phyloP scores from a whole-genome alignment of 257 asterid species.

The Knoxia roxburghii region DNA sequence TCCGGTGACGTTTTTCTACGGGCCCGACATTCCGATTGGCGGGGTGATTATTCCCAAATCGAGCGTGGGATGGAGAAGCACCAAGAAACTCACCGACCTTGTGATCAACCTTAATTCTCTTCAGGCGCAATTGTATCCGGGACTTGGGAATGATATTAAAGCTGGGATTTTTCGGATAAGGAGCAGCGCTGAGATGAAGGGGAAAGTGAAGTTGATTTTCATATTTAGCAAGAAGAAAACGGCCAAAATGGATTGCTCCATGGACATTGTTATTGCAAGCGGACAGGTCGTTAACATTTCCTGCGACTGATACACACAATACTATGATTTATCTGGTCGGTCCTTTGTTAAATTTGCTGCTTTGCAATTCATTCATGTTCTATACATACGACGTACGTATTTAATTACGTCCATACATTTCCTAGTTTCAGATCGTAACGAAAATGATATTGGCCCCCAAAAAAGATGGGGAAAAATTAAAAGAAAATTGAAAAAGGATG shows the following conservation, averaged over 20 bases:
- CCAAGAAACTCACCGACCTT: conserved; percentile 15
- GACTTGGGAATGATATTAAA: conserved; percentile 17
- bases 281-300: background rate
- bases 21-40: conserved; percentile 18
- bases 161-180: conserved; percentile 23
- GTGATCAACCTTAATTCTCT: conserved; percentile 14
- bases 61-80: conserved; percentile 20
- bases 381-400: no score
- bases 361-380: background rate
- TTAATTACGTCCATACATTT: no score
- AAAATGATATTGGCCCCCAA: no score
- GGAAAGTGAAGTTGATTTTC: conserved; percentile 33
- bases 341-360: background rate
- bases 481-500: no score
- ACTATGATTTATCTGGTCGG: background rate
- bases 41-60: conserved; percentile 13
- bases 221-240: conserved; percentile 37
- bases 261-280: conserved; percentile 8
- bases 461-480: no score
- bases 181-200: conserved; percentile 27
- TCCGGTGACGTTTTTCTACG: conserved; percentile 21
- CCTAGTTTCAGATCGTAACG: no score
- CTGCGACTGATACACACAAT: background rate
- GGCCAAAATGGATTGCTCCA: conserved; percentile 29
- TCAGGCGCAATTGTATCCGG: background rate